Evolutionary conservation across 1,284 basidiomycete genomes (phyloP), one percentile per base, ranked within the genome.

Genomic region (Leccinum fallax): DNA sequence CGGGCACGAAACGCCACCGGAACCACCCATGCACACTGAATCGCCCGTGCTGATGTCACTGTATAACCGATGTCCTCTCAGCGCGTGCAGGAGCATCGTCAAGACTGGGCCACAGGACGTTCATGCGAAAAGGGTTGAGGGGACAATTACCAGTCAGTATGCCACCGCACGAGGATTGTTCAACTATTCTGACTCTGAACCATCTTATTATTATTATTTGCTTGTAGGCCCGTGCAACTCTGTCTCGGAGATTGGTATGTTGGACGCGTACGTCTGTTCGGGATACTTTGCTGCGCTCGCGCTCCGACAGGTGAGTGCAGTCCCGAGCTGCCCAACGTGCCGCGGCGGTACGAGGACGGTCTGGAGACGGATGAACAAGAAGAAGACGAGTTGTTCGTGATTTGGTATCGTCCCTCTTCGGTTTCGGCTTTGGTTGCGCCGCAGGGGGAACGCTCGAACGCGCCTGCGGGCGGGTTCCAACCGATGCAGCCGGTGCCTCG

Each of bases 51-150:
- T 93, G 56, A 80, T 83, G 58, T 79, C 81, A 7, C 76, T 93
- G 57, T 94, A 90, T 79, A 89, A 89, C 67, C 93, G 92, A 93
- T 95, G 92, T 72, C 79, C 86, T 5, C 71, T 94, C 63, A 84
- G 89, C 48, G 86, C 84, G 7, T 95, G 94, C 68, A 84, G 85
- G 62, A 82, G 90, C 8, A 86, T 95, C 60, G 73, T 87, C 40
- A 87, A 86, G 68, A 82, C 83, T 6, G 93, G 93, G 28, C 28
- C 28, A 28, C 0, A 85, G 86, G 57, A 72, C 92, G 16, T 94
- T 85, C 69, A 84, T 84, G 73, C 84, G 89, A 65, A 81, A 81
- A 63, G 89, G 89, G 4, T 71, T 88, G 59, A 80, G 82, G 63
- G 89, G 89, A 16, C 85, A 85, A 74, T 93, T 28, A 88, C 77